Percentiles rank a stretch among this genome's conserved stretches.
Conservation (phyloP, 2,329 filamentous ascomycete species). For the Paracorniculantispora psalliotae region DNA sequence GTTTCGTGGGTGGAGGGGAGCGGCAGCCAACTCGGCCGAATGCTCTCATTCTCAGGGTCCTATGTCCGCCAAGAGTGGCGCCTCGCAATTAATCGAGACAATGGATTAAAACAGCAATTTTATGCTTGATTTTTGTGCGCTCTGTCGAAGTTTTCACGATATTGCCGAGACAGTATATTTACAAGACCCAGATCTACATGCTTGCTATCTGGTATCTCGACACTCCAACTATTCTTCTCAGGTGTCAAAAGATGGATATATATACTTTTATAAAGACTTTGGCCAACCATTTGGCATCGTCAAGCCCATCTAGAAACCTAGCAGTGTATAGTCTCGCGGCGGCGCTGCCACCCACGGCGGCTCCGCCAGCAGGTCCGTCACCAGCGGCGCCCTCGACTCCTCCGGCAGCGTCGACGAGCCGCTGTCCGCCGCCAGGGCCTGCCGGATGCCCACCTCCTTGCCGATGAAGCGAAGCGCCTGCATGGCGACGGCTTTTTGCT, state of each 20-base stretch:
- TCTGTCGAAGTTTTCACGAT: no score
- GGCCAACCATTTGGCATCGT: no score
- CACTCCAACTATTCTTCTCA: no score
- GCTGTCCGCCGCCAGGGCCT: conserved; percentile 24
- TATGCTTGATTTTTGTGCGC: no score
- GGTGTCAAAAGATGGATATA: no score
- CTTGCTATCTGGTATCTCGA: no score
- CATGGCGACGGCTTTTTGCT: conserved; percentile 25
- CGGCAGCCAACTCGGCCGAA: neutral
- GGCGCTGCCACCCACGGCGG: conserved; percentile 1
- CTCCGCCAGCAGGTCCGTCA: neutral
- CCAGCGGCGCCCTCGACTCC: neutral
- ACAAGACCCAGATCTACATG: no score
- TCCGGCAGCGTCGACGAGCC: neutral
- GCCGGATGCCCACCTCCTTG: conserved; percentile 31
- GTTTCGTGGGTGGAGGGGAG: no score
- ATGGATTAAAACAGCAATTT: no score
- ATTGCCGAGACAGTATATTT: no score
- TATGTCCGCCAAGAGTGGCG: neutral
- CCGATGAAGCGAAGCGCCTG: conserved; percentile 29
- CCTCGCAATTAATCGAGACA: no score
- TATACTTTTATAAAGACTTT: no score
- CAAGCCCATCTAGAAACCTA: neutral
- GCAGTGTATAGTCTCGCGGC: conserved; percentile 11
- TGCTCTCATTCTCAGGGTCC: neutral